Conservation (phyloP, 23 red algal genomes). For the Gracilariopsis chorda region DNA sequence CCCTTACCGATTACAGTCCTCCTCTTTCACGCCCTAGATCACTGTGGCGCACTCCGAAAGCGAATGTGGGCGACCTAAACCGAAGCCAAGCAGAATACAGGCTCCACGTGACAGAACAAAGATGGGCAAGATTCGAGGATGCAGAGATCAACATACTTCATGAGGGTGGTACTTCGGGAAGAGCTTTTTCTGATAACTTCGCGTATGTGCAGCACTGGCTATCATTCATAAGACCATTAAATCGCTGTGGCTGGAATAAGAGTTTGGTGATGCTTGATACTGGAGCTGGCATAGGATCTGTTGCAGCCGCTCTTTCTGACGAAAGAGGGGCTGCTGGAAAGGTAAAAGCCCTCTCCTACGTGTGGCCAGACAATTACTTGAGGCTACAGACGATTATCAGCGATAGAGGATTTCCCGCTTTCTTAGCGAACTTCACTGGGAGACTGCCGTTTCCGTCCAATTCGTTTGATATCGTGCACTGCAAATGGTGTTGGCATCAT, state of each 20-base stretch:
- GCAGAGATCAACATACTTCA: constrained; percentile 19
- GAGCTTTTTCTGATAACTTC: constrained; percentile 31
- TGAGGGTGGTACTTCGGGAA: constrained; percentile 17
- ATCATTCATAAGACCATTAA: not conserved
- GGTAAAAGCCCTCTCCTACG: constrained; percentile 11
- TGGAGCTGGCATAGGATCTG: constrained; percentile 41
- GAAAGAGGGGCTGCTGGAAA: not conserved
- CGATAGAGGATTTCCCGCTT: constrained; percentile 20
- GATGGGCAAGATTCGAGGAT: constrained; percentile 20
- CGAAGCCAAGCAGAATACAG: not conserved
- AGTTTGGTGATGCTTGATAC: constrained; percentile 19
- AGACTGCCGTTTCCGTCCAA: constrained; percentile 8
- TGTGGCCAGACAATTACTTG: constrained; percentile 31
- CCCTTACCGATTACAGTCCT: not conserved
- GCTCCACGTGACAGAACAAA: constrained; percentile 10
- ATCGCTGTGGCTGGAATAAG: not conserved
- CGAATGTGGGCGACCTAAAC: constrained; percentile 12
- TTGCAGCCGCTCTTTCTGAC: constrained; percentile 10
- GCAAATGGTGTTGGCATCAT: constrained; percentile 55
- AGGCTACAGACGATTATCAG: constrained; percentile 34
- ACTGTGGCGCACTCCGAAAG: constrained; percentile 16
- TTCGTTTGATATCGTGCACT: constrained; percentile 34
- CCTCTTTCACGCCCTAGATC: constrained; percentile 13
- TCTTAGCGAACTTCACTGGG: constrained; percentile 37
- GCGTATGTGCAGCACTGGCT: constrained; percentile 5